Evolutionary conservation across 2,329 filamentous ascomycete genomes (phyloP), one percentile per base, ranked within the genome.

Genomic region (Sporothrix variecibatus): DNA sequence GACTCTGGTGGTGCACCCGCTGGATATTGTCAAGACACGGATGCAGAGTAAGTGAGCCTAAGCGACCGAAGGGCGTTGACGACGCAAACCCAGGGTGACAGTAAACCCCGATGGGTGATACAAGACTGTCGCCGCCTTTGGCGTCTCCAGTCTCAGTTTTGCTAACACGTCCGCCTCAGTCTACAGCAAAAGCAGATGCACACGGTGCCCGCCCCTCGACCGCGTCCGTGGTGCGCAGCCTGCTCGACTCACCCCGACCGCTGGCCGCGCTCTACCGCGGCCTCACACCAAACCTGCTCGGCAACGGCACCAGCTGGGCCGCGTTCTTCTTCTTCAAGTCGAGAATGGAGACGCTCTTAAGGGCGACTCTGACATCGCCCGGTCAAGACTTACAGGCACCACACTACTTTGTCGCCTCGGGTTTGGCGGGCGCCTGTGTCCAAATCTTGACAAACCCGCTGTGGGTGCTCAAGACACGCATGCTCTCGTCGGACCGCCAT

Each of bases 401-500:
- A 34, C 94, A 97, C 82, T 97, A 95, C 84, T 95, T 98, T 81
- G 79, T 92, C 65, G 90, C 94, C 3, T 95, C 93, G 46, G 93
- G 85, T n/a, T 80, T 87, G 38, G 85, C 87, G 77, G 95, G 95
- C 40, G 86, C 92, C 23, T 82, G 93, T 56, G 97, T 94, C 1
- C 92, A 95, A 60, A 84, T 93, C 40, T 87, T 95, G 77, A 98
- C 96, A 40, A 98, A 98, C 81, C 96, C 96, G 2, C 91, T 99
- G 78, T 99, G 96, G 96, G 96, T 99, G 2, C 90, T 99, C 81
- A 98, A 98, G 86, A 98, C 95, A 9, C 92, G 96, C 76, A 98
- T 99, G 94, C 86, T 98, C 31, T 94, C 94, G 40, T 95, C 93
- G 3, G 93, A 96, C 77, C 89, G 89, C 69, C 86, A 89, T 72